Base-by-base conservation (phyloP, 495 filamentous ascomycete genomes). In the Xylaria nigripes region DNA sequence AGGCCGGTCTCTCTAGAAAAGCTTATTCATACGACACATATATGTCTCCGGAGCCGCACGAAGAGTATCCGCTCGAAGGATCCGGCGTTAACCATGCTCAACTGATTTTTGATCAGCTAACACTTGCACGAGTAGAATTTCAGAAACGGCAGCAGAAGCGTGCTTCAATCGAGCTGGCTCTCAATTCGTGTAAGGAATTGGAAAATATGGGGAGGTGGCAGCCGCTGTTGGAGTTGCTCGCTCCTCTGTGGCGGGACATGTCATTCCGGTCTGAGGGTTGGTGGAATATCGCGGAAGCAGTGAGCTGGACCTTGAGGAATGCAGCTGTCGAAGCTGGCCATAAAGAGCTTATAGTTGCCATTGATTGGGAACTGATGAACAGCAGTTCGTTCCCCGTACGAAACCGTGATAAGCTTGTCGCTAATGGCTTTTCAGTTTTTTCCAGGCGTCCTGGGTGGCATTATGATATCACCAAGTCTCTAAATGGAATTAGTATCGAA, bases 351-450 rank as follows among this genome's bases (percentile, higher is more conserved):
- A 70, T 91, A 9, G 63, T 96, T 24, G 78, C 81, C 32, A 84
- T 92, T n/a, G 84, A 89, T 49, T 92, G 90, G 82, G 92, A 96
- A 63, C 75, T 96, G 29, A 70, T 88, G 55, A 84, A 83, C 59
- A 73, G 70, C 54, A 72, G 86, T 90, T 66, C 67, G 86, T 69
- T n/a, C 23, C 25, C 38, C 24, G 8, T 19, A 15, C 15, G 6
- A 34, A 46, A 16, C 56, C n/a, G 41, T 50, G 60, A 41, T 61
- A 48, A 40, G n/a, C 36, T 40, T 52, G 23, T 15, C 29, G 27
- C 21, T 61, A 15, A 43, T 55, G 44, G 19, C 27, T 32, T 29
- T 29, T 19, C 61, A 84, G 84, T 67, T 18, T 90, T 90, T 61
- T 73, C 72, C 48, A 72, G 75, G 50, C 80, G 78, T 48, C 67